Evolutionary conservation across 495 filamentous ascomycete species (phyloP).

Genomic region (Daldinia concentrica): DNA sequence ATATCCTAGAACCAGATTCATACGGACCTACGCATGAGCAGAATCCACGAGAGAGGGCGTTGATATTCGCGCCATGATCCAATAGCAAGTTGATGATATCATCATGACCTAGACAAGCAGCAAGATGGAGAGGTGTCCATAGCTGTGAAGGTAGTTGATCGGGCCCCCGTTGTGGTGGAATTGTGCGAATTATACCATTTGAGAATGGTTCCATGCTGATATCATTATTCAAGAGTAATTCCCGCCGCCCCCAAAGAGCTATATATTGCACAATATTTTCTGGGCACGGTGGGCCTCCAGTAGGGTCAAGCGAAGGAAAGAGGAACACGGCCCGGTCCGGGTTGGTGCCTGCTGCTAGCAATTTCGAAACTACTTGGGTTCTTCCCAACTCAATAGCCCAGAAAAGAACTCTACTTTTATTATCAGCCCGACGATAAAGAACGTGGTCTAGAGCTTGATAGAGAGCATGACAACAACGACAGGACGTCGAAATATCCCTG

Average conservation of each 20-base stretch:
- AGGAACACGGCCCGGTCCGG: background rate
- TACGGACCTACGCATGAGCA: background rate
- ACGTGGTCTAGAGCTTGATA: background rate
- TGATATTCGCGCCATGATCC: slow-evolving; percentile 16
- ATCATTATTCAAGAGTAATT: too few relatives aligned
- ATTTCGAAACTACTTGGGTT: background rate
- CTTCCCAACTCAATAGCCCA: background rate
- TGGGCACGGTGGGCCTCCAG: too few relatives aligned
- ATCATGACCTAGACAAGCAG: background rate
- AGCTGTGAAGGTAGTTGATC: background rate
- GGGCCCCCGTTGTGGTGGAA: background rate
- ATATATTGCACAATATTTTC: too few relatives aligned
- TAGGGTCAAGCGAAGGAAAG: too few relatives aligned
- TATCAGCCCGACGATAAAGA: slow-evolving; percentile 6
- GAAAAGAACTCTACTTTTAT: background rate
- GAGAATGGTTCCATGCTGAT: too few relatives aligned
- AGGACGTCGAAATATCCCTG: background rate
- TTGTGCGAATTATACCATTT: too few relatives aligned
- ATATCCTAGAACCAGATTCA: background rate
- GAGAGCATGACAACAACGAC: slow-evolving; percentile 10
- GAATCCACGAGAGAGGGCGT: slow-evolving; percentile 11
- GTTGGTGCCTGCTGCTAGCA: slow-evolving; percentile 10
- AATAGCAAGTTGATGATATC: slow-evolving; percentile 10
- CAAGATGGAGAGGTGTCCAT: slow-evolving; percentile 15
- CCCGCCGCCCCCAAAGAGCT: too few relatives aligned